Percentiles rank a stretch among this genome's conserved stretches.
phyloP scores from a whole-genome alignment of 345 rosid genomes.

The Sonneratia alba region DNA sequence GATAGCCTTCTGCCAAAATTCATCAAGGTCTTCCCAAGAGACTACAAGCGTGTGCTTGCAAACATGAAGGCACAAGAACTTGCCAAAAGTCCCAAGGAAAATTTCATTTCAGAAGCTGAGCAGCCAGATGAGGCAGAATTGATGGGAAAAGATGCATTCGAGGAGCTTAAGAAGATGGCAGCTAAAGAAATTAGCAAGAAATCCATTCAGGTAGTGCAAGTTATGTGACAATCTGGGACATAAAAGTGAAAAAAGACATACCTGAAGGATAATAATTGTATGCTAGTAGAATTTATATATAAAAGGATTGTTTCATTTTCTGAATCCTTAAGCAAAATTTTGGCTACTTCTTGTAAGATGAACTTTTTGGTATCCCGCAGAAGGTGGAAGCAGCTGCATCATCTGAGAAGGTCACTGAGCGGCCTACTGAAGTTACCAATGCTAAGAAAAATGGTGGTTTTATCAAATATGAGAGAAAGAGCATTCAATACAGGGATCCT shows the following conservation, averaged over 20 bases:
- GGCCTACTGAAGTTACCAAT: conserved; percentile 54
- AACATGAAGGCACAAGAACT: conserved; percentile 55
- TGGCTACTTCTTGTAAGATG: background rate
- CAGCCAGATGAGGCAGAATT: conserved; percentile 48
- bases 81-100: conserved; percentile 33
- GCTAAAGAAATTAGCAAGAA: conserved; percentile 38
- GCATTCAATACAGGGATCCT: conserved; percentile 85
- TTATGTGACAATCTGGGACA: no score
- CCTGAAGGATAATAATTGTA: no score
- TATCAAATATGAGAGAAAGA: conserved; percentile 84
- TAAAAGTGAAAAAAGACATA: background rate
- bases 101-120: conserved; percentile 35
- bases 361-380: conserved; percentile 10
- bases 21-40: conserved; percentile 90
- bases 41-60: conserved; percentile 86
- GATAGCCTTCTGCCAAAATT: conserved; percentile 68
- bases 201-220: conserved; percentile 26
- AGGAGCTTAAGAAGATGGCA: conserved; percentile 85
- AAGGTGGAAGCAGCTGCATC: conserved; percentile 18
- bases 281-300: background rate
- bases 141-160: conserved; percentile 66
- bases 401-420: conserved; percentile 25
- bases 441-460: conserved; percentile 86
- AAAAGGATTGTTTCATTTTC: background rate
- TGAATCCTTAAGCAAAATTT: background rate